These are phyloP conservation scores for Arthroderma sp. DNA, from an alignment of 2,329 filamentous ascomycete genomes.

Conservation along the genomic window DNA sequence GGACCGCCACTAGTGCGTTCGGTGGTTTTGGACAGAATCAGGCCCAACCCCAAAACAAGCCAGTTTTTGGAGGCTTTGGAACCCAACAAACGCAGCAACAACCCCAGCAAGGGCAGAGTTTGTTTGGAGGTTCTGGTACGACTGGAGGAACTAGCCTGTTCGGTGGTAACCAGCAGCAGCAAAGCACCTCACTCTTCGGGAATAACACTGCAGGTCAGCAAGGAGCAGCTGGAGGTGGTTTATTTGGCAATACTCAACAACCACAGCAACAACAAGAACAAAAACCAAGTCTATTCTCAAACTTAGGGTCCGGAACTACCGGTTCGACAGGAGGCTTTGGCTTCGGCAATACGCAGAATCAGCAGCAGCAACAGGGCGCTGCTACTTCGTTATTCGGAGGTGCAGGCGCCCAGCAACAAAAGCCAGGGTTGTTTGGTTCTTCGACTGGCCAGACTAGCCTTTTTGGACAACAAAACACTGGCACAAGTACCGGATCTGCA, in stretches of 20 bases:
- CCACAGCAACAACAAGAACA: conserved; percentile 24
- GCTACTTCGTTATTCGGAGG: conserved; percentile 29
- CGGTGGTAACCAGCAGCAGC: conserved; percentile 28
- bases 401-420: conserved; percentile 8
- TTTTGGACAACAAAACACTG: conserved; percentile 16
- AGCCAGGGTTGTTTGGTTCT: conserved; percentile 40
- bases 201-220: conserved; percentile 28
- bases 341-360: conserved; percentile 16
- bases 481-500: conserved; percentile 13
- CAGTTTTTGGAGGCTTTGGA: conserved; percentile 21
- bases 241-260: conserved; percentile 31
- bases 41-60: conserved; percentile 27
- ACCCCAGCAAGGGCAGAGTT: conserved; percentile 16
- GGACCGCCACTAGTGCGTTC: conserved; percentile 24
- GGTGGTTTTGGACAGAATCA: conserved; percentile 31
- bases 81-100: conserved; percentile 32
- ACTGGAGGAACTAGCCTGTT: conserved; percentile 16
- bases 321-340: conserved; percentile 7
- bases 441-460: conserved; percentile 18
- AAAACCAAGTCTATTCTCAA: conserved; percentile 9
- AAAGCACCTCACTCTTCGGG: conserved; percentile 25
- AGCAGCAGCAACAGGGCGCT: conserved; percentile 16
- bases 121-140: conserved; percentile 32
- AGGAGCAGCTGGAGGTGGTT: conserved; percentile 20
- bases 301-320: conserved; percentile 8